Conservation (phyloP, 73 alveolate genomes). For the Uronychia binucleata region DNA sequence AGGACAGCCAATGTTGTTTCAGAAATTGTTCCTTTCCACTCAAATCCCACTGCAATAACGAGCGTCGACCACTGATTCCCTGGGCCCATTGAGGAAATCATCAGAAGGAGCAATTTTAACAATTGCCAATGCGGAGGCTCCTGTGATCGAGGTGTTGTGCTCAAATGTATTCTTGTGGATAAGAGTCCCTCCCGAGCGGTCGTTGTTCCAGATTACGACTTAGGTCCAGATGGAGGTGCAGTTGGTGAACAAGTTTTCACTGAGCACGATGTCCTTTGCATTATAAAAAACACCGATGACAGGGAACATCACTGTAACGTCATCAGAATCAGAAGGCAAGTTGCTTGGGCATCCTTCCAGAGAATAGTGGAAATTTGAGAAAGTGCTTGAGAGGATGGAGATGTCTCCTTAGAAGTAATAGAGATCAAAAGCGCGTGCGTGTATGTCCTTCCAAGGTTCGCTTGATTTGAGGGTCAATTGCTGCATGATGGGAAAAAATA, state of each 20-base stretch:
- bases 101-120: neutral
- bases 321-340: neutral
- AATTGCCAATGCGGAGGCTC: neutral
- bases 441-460: no score
- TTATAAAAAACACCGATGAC: neutral
- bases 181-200: neutral
- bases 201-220: neutral
- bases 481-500: neutral
- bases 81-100: neutral
- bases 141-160: neutral
- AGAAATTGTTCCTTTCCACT: neutral
- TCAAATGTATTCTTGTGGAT: neutral
- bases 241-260: neutral
- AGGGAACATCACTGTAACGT: neutral
- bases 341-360: neutral
- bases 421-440: neutral
- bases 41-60: neutral
- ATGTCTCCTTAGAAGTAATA: neutral
- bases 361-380: neutral
- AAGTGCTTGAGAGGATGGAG: neutral
- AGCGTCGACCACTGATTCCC: neutral
- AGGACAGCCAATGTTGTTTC: neutral
- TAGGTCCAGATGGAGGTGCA: neutral
- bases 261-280: neutral
- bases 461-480: neutral